Evolutionary conservation across 2,329 filamentous ascomycete species (phyloP).

Genomic region (Salinomyces thailandicus): DNA sequence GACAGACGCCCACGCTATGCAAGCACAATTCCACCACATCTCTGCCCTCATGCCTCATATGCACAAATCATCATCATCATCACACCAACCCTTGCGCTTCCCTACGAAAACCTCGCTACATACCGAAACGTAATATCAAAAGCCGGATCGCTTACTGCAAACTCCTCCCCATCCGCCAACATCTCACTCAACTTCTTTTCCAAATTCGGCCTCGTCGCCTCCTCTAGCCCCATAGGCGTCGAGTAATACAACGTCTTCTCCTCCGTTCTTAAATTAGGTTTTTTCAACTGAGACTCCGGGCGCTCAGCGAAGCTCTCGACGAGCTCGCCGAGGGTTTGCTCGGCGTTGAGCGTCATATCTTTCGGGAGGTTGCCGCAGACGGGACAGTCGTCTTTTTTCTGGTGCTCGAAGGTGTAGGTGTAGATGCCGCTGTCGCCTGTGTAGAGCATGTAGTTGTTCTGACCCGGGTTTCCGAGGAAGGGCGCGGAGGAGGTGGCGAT

Average conservation of each 20-base stretch:
- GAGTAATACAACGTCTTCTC: constrained; percentile 86
- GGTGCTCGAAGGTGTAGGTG: constrained; percentile 92
- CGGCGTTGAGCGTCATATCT: constrained; percentile 59
- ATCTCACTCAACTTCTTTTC: constrained; percentile 66
- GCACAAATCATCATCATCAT: too few species aligned
- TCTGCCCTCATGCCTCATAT: too few species aligned
- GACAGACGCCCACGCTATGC: too few species aligned
- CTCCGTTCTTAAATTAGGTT: constrained; percentile 72
- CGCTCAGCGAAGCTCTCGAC: constrained; percentile 72
- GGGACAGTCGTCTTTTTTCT: constrained; percentile 88
- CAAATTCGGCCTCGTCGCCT: constrained; percentile 75
- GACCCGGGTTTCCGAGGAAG: constrained; percentile 59
- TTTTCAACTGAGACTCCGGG: constrained; percentile 87
- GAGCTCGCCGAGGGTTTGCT: constrained; percentile 68
- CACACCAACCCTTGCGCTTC: too few species aligned
- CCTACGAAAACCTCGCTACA: constrained; percentile 7
- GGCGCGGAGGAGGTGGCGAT: constrained; percentile 76
- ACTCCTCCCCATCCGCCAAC: constrained; percentile 70
- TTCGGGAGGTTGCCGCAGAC: constrained; percentile 81
- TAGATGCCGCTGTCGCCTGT: constrained; percentile 92
- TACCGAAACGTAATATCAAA: constrained; percentile 64
- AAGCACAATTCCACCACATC: too few species aligned
- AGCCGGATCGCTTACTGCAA: constrained; percentile 87
- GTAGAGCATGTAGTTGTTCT: constrained; percentile 92
- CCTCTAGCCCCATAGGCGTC: constrained; percentile 67